Conservation (phyloP, 331 rosid genomes). For the Quercus lobata region DNA sequence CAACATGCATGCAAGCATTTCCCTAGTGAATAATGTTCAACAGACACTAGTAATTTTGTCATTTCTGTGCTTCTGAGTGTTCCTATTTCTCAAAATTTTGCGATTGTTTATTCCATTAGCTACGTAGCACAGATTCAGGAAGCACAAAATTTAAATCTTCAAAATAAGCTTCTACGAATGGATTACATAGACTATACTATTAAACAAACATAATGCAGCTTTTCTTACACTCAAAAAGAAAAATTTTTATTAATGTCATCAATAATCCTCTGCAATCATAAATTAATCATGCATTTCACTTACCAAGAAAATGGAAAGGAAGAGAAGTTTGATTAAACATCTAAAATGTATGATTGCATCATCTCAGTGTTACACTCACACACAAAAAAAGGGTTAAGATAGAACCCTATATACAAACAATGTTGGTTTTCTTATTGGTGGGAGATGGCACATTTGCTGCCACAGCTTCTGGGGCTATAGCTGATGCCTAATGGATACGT, state of each 20-base stretch:
- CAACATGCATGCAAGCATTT: too few species aligned
- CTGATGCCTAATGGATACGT: not conserved
- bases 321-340: not conserved
- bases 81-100: not conserved
- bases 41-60: too few species aligned
- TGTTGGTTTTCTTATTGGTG: not conserved
- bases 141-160: not conserved
- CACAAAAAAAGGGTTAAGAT: not conserved
- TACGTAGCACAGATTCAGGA: not conserved
- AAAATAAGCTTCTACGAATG: not conserved
- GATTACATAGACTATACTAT: not conserved
- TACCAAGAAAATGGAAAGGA: not conserved
- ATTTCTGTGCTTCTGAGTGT: not conserved
- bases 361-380: not conserved
- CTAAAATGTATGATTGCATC: not conserved
- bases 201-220: not conserved
- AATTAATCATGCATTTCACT: not conserved
- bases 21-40: too few species aligned
- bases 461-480: not conserved
- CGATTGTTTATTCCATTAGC: too few species aligned
- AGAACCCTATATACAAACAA: not conserved
- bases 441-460: not conserved
- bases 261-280: not conserved
- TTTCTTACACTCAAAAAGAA: not conserved
- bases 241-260: not conserved